Conservation (phyloP, 805 yeast species). For the Lipomyces japonicus region DNA sequence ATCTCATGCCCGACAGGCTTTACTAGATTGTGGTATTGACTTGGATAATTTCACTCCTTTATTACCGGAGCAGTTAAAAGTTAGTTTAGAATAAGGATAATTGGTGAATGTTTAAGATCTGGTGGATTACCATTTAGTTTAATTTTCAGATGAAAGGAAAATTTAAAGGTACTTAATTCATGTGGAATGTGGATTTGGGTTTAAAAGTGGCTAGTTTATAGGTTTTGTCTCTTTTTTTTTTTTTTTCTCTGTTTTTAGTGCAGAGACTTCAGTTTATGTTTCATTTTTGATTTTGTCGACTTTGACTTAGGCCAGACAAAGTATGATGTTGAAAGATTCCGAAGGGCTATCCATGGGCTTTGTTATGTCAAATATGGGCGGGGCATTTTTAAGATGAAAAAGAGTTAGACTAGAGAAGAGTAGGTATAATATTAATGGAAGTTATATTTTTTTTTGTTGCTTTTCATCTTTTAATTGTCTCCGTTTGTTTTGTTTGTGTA, state of each 20-base stretch:
- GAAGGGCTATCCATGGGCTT: too few relatives aligned
- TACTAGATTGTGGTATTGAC: conserved; percentile 42
- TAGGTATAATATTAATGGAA: neutral
- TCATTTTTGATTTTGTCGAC: too few relatives aligned
- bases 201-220: neutral
- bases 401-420: neutral
- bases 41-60: conserved; percentile 58
- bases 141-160: neutral
- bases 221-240: neutral
- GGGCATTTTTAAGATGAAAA: too few relatives aligned
- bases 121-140: too few relatives aligned
- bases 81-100: conserved; percentile 18
- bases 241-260: neutral
- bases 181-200: neutral
- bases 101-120: too few relatives aligned
- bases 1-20: conserved; percentile 43
- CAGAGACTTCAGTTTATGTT: too few relatives aligned
- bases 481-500: neutral
- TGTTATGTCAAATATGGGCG: too few relatives aligned
- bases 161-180: neutral
- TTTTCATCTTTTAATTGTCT: neutral
- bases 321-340: too few relatives aligned
- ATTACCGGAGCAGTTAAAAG: conserved; percentile 33
- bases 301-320: too few relatives aligned
- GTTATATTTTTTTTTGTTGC: conserved; percentile 6